phyloP scores from a whole-genome alignment of 1,284 basidiomycete species.

The Cutaneotrichosporon spelunceum region DNA sequence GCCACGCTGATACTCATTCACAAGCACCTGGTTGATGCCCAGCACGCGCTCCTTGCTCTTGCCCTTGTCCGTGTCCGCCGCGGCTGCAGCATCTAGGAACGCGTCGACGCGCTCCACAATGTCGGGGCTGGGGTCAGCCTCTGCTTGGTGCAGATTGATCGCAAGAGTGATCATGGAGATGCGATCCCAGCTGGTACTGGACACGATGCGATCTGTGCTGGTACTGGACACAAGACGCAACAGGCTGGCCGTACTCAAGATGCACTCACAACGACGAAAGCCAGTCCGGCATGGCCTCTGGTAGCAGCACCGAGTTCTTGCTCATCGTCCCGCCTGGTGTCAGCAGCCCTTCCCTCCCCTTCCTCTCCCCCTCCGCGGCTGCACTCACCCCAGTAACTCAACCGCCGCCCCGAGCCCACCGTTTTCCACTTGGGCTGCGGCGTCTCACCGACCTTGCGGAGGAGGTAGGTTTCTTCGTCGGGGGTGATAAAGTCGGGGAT shows the following conservation, averaged over 20 bases:
- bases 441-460: conserved; percentile 70
- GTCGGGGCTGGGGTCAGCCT: conserved; percentile 60
- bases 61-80: conserved; percentile 55
- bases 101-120: conserved; percentile 63
- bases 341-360: too few species aligned
- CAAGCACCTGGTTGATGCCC: conserved; percentile 72
- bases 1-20: conserved; percentile 83
- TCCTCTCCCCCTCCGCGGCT: too few species aligned
- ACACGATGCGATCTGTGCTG: too few species aligned
- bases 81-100: conserved; percentile 30
- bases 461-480: conserved; percentile 73
- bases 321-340: conserved; percentile 46
- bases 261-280: conserved; percentile 40
- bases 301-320: conserved; percentile 44
- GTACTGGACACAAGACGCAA: background rate
- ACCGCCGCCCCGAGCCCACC: conserved; percentile 66
- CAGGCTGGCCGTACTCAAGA: background rate
- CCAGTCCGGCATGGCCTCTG: conserved; percentile 44
- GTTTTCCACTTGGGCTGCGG: conserved; percentile 81
- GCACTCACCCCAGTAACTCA: conserved; percentile 70
- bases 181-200: too few species aligned
- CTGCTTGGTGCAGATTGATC: too few species aligned
- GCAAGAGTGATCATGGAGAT: too few species aligned
- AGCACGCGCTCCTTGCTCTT: conserved; percentile 55
- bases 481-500: conserved; percentile 74